Percentiles rank a stretch among this genome's conserved stretches.
Evolutionary conservation across 1,139 yeast genomes (phyloP).

Genomic region (Geotrichum reessii): DNA sequence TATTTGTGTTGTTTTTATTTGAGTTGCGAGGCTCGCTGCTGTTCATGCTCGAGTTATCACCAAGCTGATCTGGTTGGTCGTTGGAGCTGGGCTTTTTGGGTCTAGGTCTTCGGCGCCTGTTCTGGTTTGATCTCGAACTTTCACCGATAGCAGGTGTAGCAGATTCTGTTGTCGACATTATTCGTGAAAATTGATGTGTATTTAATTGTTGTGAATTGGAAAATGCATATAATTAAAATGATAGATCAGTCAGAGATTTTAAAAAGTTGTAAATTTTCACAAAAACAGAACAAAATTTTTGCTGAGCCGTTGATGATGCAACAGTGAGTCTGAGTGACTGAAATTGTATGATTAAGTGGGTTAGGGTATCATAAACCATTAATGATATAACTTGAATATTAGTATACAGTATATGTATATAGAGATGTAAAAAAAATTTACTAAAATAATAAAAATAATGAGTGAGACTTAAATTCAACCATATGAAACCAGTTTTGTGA

Average conservation of each 20-base stretch:
- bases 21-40: not conserved
- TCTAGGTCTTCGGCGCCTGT: not conserved
- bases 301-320: not conserved
- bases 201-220: not conserved
- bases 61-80: not conserved
- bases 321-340: not conserved
- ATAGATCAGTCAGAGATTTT: not conserved
- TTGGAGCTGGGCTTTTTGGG: not conserved
- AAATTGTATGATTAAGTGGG: not conserved
- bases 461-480: too few species aligned
- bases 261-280: not conserved
- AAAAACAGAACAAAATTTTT: not conserved
- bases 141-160: not conserved
- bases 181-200: not conserved
- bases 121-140: not conserved
- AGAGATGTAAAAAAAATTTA: too few species aligned
- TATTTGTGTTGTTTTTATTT: not conserved
- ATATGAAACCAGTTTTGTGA: too few species aligned
- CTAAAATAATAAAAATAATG: too few species aligned
- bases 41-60: not conserved
- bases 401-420: too few species aligned
- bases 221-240: not conserved
- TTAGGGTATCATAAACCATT: not conserved
- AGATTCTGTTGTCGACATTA: not conserved
- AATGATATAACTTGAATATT: not conserved